Conservation (phyloP, 139 green algal genomes). For the Chlorella sp. region DNA sequence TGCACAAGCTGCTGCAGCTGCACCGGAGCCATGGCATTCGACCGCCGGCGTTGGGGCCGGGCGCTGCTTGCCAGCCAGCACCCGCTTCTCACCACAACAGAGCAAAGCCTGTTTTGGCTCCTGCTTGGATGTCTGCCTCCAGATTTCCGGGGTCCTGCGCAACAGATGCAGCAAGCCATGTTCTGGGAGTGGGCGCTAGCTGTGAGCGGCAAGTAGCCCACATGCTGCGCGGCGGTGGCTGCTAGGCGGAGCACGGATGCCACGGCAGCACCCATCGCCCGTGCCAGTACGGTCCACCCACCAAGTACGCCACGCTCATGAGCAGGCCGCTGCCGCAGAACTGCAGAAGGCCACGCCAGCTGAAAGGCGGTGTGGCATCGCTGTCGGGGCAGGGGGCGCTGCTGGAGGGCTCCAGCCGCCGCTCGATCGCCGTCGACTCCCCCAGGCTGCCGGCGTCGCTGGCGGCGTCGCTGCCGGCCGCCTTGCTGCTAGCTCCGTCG, state of each 20-base stretch:
- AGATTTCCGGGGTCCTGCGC: constrained; percentile 41
- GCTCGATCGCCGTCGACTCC: too few relatives aligned
- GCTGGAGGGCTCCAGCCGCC: too few relatives aligned
- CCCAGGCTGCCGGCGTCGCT: too few relatives aligned
- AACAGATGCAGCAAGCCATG: background rate
- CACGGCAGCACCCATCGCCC: too few relatives aligned
- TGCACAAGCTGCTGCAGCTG: too few relatives aligned
- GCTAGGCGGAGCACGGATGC: background rate
- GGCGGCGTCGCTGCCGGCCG: too few relatives aligned
- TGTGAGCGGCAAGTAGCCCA: too few relatives aligned
- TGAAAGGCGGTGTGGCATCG: background rate
- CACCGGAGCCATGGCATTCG: too few relatives aligned
- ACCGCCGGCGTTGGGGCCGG: too few relatives aligned
- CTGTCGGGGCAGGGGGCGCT: background rate
- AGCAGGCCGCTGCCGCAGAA: constrained; percentile 43
- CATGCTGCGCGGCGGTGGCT: background rate
- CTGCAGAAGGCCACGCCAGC: constrained; percentile 11
- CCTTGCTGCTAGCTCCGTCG: too few relatives aligned
- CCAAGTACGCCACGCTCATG: constrained; percentile 45
- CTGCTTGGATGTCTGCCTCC: constrained; percentile 49
- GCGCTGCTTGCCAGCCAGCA: too few relatives aligned
- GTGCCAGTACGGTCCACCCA: background rate
- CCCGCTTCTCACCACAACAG: constrained; percentile 46
- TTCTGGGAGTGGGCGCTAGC: background rate
- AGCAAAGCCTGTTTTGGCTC: constrained; percentile 36